Base-by-base conservation (phyloP, 306 rosid species). In the Hippophae gyantsensis region DNA sequence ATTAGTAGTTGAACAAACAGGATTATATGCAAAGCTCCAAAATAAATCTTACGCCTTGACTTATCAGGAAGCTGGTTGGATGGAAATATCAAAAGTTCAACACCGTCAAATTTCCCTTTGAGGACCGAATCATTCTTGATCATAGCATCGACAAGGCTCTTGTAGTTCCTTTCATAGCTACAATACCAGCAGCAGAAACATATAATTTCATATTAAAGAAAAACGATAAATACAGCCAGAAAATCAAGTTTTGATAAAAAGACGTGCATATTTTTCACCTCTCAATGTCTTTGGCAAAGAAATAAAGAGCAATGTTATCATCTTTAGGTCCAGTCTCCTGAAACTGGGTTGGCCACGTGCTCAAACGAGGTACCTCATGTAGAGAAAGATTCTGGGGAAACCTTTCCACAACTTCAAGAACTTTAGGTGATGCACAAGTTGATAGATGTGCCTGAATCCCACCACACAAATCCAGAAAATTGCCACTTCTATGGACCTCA, bases 381-480 rank as follows among this genome's bases (percentile, higher is more conserved):
- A 90, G 73, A 52, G 74, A 38, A 74, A 90, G 68, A 71, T 79
- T 77, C 7, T 66, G 76, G 0, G 78, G 81, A 69, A 90, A 78
- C 67, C 61, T 79, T 68, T 71, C 66, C 48, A 70, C 92, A 63
- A 60, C 81, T 59, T 85, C 96, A 70, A 70, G 69, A 63, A 85
- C 98, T 68, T 80, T 81, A 5, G 92, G 81, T 32, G 96, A 90
- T 60, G 84, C 95, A 56, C 81, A 79, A 48, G 87, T 69, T 9
- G 98, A 90, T 61, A 83, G 74, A 75, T 87, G 98, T 10, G 96
- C 98, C 73, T 90, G 98, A 62, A 87, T 58, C 62, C 96, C 96
- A 54, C 80, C 74, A 69, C 72, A 79, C 7, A 81, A 63, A 43
- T 78, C 86, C 38, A 71, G 67, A 63, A 68, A 58, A 59, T 77